Conservation (phyloP, 139 green algal genomes). For the Marvania coccoides region DNA sequence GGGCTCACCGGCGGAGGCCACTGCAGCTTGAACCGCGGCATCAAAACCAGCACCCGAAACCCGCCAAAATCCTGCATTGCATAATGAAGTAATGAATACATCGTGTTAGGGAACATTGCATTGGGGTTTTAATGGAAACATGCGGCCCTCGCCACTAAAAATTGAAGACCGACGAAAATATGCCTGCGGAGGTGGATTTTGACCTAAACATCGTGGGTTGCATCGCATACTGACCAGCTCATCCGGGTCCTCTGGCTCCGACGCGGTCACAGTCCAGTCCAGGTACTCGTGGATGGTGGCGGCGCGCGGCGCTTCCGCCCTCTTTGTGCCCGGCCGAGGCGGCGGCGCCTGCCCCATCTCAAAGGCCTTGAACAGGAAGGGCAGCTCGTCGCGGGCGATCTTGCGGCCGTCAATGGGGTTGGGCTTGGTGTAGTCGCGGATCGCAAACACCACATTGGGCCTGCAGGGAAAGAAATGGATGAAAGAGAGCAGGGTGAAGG, state of each 20-base stretch:
- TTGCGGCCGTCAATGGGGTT: conserved; percentile 13
- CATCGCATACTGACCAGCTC: conserved; percentile 30
- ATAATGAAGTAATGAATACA: too few species aligned
- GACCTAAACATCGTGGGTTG: neutral
- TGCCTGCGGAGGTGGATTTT: too few species aligned
- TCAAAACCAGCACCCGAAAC: conserved; percentile 71
- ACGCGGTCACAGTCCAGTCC: conserved; percentile 85
- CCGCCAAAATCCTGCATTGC: conserved; percentile 78
- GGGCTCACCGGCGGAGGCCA: conserved; percentile 58
- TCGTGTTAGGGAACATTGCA: too few species aligned
- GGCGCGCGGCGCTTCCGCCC: conserved; percentile 55
- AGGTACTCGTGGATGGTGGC: conserved; percentile 94
- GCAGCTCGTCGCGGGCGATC: conserved; percentile 50
- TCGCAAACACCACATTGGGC: conserved; percentile 23
- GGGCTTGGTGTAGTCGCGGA: conserved; percentile 22
- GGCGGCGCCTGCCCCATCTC: conserved; percentile 70
- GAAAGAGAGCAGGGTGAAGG: neutral
- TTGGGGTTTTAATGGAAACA: too few species aligned
- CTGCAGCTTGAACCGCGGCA: conserved; percentile 55
- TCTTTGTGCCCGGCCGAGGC: conserved; percentile 43
- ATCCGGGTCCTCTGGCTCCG: conserved; percentile 45
- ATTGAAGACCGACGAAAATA: too few species aligned
- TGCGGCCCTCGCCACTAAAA: too few species aligned
- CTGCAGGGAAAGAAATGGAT: neutral
- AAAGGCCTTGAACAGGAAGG: conserved; percentile 90